Conservation (phyloP, 306 rosid genomes). For the Ormosia emarginata region DNA sequence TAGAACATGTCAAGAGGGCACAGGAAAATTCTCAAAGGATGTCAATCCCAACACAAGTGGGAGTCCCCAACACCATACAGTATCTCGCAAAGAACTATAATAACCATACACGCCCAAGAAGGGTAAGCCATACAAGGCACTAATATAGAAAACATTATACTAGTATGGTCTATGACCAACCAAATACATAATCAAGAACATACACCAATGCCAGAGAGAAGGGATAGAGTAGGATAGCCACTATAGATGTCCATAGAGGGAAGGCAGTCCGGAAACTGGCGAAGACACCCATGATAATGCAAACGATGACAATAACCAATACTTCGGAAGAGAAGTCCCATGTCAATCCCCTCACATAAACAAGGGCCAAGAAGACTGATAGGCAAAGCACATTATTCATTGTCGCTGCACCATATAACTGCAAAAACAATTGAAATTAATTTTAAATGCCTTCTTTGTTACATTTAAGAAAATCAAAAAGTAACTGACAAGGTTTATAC, state of each 20-base stretch:
- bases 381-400: slow-evolving; percentile 94
- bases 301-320: slow-evolving; percentile 71
- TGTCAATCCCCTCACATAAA: slow-evolving; percentile 67
- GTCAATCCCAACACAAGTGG: neutral
- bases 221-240: slow-evolving; percentile 84
- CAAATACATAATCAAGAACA: slow-evolving; percentile 82
- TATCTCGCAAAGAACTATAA: neutral
- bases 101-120: neutral
- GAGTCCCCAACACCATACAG: neutral
- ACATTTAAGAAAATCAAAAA: neutral
- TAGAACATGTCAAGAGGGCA: neutral
- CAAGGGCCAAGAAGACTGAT: slow-evolving; percentile 87
- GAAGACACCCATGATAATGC: slow-evolving; percentile 68
- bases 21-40: neutral
- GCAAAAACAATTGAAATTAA: slow-evolving; percentile 26
- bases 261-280: slow-evolving; percentile 77
- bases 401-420: slow-evolving; percentile 90
- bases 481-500: neutral
- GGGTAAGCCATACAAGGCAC: neutral
- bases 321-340: slow-evolving; percentile 97
- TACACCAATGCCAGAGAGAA: slow-evolving; percentile 77
- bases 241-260: slow-evolving; percentile 84
- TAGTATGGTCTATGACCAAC: slow-evolving; percentile 63
- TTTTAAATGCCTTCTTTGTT: neutral
- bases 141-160: neutral